Conservation (phyloP, 2,329 filamentous ascomycete species). For the Massarina eburnea region DNA sequence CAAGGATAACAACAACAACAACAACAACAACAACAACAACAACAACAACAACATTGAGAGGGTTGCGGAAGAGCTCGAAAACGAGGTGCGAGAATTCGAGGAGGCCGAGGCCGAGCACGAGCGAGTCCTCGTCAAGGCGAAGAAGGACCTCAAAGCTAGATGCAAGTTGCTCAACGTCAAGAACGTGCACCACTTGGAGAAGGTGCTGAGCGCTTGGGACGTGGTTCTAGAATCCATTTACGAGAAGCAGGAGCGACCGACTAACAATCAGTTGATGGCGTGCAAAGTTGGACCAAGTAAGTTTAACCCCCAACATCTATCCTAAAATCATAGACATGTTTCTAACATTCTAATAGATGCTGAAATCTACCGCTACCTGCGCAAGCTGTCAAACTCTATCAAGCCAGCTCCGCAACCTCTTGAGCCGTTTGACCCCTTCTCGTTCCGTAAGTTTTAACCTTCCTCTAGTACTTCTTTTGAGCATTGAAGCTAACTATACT, state of each 20-base stretch:
- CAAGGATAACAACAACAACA: neutral
- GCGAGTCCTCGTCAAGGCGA: constrained; percentile 1
- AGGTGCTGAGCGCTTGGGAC: neutral
- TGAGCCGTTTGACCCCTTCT: neutral
- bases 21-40: neutral
- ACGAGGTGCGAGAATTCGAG: constrained; percentile 7
- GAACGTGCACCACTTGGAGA: neutral
- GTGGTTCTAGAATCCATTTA: neutral
- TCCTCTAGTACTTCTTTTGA: neutral
- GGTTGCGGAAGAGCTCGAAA: constrained; percentile 1
- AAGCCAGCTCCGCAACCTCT: neutral
- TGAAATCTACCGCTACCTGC: neutral
- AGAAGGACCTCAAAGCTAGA: neutral
- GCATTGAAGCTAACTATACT: neutral
- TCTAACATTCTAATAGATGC: neutral
- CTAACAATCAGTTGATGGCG: neutral
- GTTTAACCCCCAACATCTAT: neutral
- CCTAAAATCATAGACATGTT: neutral
- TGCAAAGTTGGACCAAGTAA: neutral
- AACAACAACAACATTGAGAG: neutral
- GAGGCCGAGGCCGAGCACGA: constrained; percentile 10
- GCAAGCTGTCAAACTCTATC: neutral
- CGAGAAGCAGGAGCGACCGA: neutral
- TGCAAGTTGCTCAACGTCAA: neutral
- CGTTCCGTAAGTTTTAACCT: neutral